These are phyloP conservation scores for Nowakowskiella sp. DNA, from an alignment of 192 early-diverging fungal species.

Conservation along the genomic window DNA sequence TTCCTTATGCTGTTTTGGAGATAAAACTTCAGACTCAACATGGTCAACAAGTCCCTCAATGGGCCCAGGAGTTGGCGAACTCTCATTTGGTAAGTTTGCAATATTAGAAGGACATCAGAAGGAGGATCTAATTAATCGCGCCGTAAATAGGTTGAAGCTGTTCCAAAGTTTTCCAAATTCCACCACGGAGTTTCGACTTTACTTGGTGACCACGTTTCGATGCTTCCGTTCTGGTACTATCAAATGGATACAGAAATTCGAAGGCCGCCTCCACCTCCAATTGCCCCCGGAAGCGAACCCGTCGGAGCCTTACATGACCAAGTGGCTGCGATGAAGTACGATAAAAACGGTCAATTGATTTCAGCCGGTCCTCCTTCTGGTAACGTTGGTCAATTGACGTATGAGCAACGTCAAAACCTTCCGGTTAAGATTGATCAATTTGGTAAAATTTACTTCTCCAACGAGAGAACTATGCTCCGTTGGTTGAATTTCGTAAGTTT, in stretches of 20 bases:
- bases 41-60: slow-evolving; percentile 83
- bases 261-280: slow-evolving; percentile 43
- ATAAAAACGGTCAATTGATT: not conserved
- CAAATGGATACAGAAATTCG: slow-evolving; percentile 93
- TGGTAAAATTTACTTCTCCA: slow-evolving; percentile 86
- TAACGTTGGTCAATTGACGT: not conserved
- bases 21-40: slow-evolving; percentile 94
- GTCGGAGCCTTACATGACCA: not conserved
- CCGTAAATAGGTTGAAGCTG: slow-evolving; percentile 58
- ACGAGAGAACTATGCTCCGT: slow-evolving; percentile 85
- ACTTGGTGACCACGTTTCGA: slow-evolving; percentile 55
- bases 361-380: slow-evolving; percentile 5
- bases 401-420: not conserved
- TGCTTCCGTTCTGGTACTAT: slow-evolving; percentile 91
- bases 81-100: slow-evolving; percentile 57
- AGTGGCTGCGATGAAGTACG: not conserved
- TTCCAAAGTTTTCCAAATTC: slow-evolving; percentile 98
- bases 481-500: slow-evolving; percentile 68
- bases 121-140: not conserved
- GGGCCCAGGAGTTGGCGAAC: slow-evolving; percentile 87
- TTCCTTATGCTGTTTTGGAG: slow-evolving; percentile 95
- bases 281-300: not conserved
- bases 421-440: slow-evolving; percentile 26
- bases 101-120: not conserved
- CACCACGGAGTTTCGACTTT: slow-evolving; percentile 89